A percentile compares a stretch with the other conserved stretches of the same genome.
These are phyloP conservation scores for Eucalyptus shirleyi DNA, from an alignment of 345 rosid genomes.

Conservation along the genomic window DNA sequence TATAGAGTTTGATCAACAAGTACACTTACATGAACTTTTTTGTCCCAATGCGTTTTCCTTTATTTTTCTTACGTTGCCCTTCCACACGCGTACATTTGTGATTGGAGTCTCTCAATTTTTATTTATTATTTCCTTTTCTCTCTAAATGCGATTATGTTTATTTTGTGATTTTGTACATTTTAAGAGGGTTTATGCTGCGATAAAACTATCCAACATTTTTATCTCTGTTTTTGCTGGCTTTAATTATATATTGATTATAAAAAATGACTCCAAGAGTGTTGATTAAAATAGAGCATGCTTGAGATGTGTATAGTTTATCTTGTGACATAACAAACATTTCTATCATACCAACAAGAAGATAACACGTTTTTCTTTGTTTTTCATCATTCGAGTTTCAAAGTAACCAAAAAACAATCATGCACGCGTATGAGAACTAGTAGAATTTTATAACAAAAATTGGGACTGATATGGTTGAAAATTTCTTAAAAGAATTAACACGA, in stretches of 20 bases:
- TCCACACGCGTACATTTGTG: too few species aligned
- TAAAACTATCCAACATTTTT: too few species aligned
- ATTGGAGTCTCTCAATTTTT: too few species aligned
- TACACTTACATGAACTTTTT: too few species aligned
- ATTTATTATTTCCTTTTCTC: too few species aligned
- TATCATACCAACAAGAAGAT: background rate
- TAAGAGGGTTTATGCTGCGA: too few species aligned
- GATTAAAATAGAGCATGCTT: background rate
- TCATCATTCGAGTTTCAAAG: background rate
- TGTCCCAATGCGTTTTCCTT: too few species aligned
- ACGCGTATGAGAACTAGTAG: background rate
- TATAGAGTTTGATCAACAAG: too few species aligned
- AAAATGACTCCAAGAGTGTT: background rate
- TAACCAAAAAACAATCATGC: background rate
- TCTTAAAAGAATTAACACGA: background rate
- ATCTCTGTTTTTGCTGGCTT: background rate
- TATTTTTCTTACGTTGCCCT: too few species aligned
- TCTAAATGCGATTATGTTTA: too few species aligned
- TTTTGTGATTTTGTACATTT: too few species aligned
- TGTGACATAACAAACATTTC: background rate
- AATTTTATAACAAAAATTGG: background rate
- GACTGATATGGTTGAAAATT: accelerated
- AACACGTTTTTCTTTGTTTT: too few species aligned
- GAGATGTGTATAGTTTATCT: accelerated
- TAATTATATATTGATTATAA: background rate